Evolutionary conservation across 2,329 filamentous ascomycete genomes (phyloP), one percentile per base, ranked within the genome.

Genomic region (Cercospora citrullina): DNA sequence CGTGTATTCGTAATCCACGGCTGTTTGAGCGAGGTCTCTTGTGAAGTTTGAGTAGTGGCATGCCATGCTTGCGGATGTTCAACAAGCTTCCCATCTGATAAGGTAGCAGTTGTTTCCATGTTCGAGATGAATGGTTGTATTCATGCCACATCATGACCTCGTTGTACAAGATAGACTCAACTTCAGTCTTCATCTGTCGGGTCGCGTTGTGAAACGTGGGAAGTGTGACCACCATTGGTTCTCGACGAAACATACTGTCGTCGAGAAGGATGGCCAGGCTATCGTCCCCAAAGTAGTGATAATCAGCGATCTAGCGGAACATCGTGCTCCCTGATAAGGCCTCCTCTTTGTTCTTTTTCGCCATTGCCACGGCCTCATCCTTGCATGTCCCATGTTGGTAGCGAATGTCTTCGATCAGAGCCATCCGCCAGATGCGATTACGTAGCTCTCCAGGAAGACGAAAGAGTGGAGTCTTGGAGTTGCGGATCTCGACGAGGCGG

Each of bases 361-460:
- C 9, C 1, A 5, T 8, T 7, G 57, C n/a, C 53, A 21, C 30
- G 5, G 16, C 10, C 8, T n/a, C n/a, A 3, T 45, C 26, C 6
- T 31, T 26, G 18, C 1, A 18, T n/a, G 9, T 7, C 4, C 4
- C n/a, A 5, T 16, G 18, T 58, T 58, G 62, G 7, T 45, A 23
- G 28, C 23, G 62, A 30, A 64, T 28, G 14, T 64, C 62, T 28
- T 23, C 62, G 18, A 64, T 39, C 18, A 64, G 31, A 14, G 51
- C 51, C 51, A 42, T 23, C 12, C 26, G 36, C 62, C 62, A 64
- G 31, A 64, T 64, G 2, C 21, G 28, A 10, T 58, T 58, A 33
- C 62, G 62, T 6, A 64, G 23, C 51, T 64, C 62, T 28, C 48
- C 30, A n/a, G 62, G 51, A n/a, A 64, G 51, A n/a, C 45, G 31